A percentile compares a stretch with the other conserved stretches of the same genome.
These are phyloP conservation scores for Neurospora intermedia DNA, from an alignment of 495 filamentous ascomycete species.

Conservation along the genomic window DNA sequence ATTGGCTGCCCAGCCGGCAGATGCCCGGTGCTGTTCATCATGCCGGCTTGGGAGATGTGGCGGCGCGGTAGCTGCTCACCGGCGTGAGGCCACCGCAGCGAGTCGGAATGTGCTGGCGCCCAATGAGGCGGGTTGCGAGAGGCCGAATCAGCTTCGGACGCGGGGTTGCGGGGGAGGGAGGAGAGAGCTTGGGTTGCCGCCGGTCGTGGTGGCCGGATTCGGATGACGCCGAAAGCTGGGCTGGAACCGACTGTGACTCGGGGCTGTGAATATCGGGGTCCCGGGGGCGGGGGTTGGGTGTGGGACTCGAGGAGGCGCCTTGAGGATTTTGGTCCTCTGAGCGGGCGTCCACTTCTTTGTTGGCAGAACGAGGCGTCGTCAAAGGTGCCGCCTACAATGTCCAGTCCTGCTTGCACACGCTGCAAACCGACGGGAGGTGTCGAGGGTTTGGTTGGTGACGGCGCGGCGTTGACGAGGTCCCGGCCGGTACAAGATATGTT, in stretches of 20 bases:
- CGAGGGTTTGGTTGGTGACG: not conserved
- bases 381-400: not conserved
- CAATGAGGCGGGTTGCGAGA: not conserved
- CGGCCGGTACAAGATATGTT: not conserved
- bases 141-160: not conserved
- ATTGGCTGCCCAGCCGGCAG: constrained; percentile 52
- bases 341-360: not conserved
- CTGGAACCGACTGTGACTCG: not conserved
- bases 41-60: constrained; percentile 43
- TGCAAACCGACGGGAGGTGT: not conserved
- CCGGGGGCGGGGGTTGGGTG: not conserved
- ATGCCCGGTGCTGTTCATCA: constrained; percentile 49
- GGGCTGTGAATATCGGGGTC: not conserved
- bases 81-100: constrained; percentile 30
- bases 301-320: not conserved
- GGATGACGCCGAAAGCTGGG: not conserved
- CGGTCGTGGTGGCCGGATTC: not conserved
- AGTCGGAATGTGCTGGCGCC: constrained; percentile 1
- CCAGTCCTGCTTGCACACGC: not conserved
- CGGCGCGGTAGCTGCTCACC: constrained; percentile 39
- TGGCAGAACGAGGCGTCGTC: not conserved
- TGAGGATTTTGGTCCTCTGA: not conserved
- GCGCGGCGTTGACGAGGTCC: not conserved
- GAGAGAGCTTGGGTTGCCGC: not conserved
- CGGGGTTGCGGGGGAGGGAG: not conserved